These are phyloP conservation scores for Leptographium flavum DNA, from an alignment of 2,329 filamentous ascomycete genomes.

Conservation along the genomic window DNA sequence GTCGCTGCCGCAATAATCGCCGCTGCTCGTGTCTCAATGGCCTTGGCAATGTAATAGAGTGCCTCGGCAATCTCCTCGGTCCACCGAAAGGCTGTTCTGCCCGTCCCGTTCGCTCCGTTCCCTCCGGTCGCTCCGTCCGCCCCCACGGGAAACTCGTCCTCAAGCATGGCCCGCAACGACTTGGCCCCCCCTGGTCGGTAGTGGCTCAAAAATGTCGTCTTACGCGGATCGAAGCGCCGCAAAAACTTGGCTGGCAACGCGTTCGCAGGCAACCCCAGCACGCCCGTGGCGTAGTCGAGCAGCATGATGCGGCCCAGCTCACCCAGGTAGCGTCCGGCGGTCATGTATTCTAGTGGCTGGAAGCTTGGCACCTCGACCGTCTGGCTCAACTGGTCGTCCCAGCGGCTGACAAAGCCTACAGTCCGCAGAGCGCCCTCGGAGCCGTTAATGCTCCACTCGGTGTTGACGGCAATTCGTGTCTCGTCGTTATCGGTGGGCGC, in stretches of 20 bases:
- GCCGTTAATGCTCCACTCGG: constrained; percentile 72
- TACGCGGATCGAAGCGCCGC: constrained; percentile 43
- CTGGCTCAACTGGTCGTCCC: constrained; percentile 54
- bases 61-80: constrained; percentile 41
- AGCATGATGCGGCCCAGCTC: constrained; percentile 61
- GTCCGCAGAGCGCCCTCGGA: constrained; percentile 52
- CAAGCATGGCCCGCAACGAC: constrained; percentile 31
- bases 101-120: not conserved
- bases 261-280: constrained; percentile 23
- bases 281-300: constrained; percentile 44
- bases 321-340: constrained; percentile 61
- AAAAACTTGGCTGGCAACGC: constrained; percentile 40
- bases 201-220: constrained; percentile 60
- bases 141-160: constrained; percentile 36
- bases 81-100: constrained; percentile 39
- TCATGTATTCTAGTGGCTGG: constrained; percentile 77
- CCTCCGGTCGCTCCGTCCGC: not conserved
- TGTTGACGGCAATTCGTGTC: constrained; percentile 63
- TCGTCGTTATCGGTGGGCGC: constrained; percentile 39
- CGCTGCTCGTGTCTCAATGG: constrained; percentile 58
- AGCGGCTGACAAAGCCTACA: constrained; percentile 49
- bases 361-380: constrained; percentile 60
- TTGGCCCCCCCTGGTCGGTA: constrained; percentile 39
- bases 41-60: constrained; percentile 52
- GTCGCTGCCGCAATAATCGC: constrained; percentile 61